Base-by-base conservation (phyloP, 1,284 basidiomycete genomes). In the Ustilago trichophora region DNA sequence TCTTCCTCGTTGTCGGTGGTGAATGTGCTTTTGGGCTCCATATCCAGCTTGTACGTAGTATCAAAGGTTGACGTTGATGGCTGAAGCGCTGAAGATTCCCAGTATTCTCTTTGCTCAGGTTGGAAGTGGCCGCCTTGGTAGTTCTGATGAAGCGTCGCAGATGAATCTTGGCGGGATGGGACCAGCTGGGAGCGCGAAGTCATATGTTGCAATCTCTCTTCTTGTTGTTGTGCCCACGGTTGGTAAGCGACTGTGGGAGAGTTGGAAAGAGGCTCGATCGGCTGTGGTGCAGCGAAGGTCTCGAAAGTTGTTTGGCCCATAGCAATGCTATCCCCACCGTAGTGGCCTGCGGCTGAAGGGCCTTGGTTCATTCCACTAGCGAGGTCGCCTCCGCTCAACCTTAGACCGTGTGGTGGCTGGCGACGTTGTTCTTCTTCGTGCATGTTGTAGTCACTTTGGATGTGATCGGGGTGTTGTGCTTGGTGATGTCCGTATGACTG, bases 291-390 rank as follows among this genome's bases (percentile, higher is more conserved):
- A 11, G 54, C 27, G 16, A 19, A 53, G 18, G 26, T 26, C 25
- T 64, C 60, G 53, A 45, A 64, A 15, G 33, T 44, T 13, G 54
- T 36, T 15, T 56, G 52, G 4, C 44, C 49, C 38, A 57, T 49
- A 6, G 49, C 49, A n/a, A 57, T 26, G 41, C 44, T 53, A 11
- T 55, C 42, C 24, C 6, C 43, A 7, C 27, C 33, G 16, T 29
- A 7, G 18, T 31, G n/a, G n/a, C n/a, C 36, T 12, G 8, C 18
- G 25, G 25, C 29, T 8, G 25, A 19, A 13, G 27, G 27, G 13
- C 41, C 16, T 22, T 34, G 31, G 22, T 38, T 15, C 19, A 25
- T 16, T 8, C 3, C 19, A 5, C 22, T 19, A n/a, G n/a, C n/a
- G 8, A 45, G 26, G 25, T 45, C 36, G 35, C 31, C 10, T 6